These are phyloP conservation scores for Daldinia eschscholtzii DNA, from an alignment of 2,329 filamentous ascomycete genomes.

Conservation along the genomic window DNA sequence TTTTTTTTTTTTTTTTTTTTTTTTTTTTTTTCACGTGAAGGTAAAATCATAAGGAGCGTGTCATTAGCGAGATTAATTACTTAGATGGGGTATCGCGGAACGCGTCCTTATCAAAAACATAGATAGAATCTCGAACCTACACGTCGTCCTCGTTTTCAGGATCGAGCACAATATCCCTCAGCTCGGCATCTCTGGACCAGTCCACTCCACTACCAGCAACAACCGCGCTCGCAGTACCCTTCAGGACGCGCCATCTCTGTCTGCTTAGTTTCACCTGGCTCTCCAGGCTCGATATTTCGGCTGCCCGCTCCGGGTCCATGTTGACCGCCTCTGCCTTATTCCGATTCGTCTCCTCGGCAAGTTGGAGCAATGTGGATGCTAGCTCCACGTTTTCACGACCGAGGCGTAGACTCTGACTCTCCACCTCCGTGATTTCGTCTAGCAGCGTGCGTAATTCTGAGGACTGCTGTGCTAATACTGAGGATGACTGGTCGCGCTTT, in stretches of 20 bases:
- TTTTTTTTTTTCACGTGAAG: not conserved
- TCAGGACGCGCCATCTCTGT: slow-evolving; percentile 79
- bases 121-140: not conserved
- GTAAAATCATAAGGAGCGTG: slow-evolving; percentile 1
- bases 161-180: slow-evolving; percentile 80
- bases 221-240: slow-evolving; percentile 81
- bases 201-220: slow-evolving; percentile 86
- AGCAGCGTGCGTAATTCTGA: slow-evolving; percentile 64
- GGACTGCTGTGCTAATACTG: slow-evolving; percentile 71
- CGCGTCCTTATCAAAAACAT: not conserved
- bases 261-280: slow-evolving; percentile 71
- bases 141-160: slow-evolving; percentile 61
- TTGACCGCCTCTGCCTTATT: slow-evolving; percentile 66
- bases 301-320: slow-evolving; percentile 63
- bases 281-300: slow-evolving; percentile 71
- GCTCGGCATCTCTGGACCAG: slow-evolving; percentile 77
- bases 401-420: slow-evolving; percentile 69
- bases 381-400: slow-evolving; percentile 73
- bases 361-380: slow-evolving; percentile 71
- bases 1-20: not conserved
- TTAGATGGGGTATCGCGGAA: slow-evolving; percentile 27
- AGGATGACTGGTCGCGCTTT: slow-evolving; percentile 75
- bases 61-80: slow-evolving; percentile 16
- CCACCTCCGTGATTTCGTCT: slow-evolving; percentile 66
- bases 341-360: slow-evolving; percentile 68